phyloP scores from a whole-genome alignment of 139 green algal species.

The Chlorella sp. region DNA sequence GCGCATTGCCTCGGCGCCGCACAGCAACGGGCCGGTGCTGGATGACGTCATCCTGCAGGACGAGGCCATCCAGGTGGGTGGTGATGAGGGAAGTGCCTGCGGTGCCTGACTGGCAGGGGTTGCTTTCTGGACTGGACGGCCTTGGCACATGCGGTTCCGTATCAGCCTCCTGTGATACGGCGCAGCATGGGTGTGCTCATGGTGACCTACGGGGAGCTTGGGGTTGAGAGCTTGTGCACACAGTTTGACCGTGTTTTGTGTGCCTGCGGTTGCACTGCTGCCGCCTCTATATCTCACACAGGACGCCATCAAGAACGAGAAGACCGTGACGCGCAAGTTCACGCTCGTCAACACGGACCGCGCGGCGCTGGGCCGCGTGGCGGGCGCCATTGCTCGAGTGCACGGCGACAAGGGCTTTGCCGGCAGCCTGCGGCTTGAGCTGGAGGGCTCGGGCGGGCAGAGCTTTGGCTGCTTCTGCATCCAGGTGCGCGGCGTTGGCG shows the following conservation, averaged over 20 bases:
- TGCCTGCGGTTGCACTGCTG: too few species aligned
- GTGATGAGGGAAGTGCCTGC: too few species aligned
- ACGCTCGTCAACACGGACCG: conserved; percentile 88
- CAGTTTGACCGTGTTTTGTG: too few species aligned
- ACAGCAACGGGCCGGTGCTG: conserved; percentile 76
- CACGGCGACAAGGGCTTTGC: conserved; percentile 82
- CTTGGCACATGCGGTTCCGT: too few species aligned
- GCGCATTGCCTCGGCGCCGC: conserved; percentile 46
- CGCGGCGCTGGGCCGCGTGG: conserved; percentile 65
- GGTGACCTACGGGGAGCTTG: too few species aligned
- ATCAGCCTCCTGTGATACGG: too few species aligned
- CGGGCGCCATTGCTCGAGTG: conserved; percentile 71
- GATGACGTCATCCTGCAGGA: conserved; percentile 93
- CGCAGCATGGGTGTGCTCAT: too few species aligned
- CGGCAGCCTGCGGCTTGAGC: conserved; percentile 67
- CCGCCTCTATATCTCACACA: too few species aligned
- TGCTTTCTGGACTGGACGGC: too few species aligned
- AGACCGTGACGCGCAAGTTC: conserved; percentile 25
- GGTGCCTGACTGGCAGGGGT: too few species aligned
- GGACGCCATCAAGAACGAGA: conserved; percentile 32
- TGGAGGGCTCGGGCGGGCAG: conserved; percentile 61
- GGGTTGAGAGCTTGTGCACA: too few species aligned
- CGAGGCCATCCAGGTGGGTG: conserved; percentile 53
- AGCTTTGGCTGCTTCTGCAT: conserved; percentile 45
- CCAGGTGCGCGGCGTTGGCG: conserved; percentile 5